Evolutionary conservation across 169 alveolate genomes (phyloP).

Genomic region (Theileria sp.): DNA sequence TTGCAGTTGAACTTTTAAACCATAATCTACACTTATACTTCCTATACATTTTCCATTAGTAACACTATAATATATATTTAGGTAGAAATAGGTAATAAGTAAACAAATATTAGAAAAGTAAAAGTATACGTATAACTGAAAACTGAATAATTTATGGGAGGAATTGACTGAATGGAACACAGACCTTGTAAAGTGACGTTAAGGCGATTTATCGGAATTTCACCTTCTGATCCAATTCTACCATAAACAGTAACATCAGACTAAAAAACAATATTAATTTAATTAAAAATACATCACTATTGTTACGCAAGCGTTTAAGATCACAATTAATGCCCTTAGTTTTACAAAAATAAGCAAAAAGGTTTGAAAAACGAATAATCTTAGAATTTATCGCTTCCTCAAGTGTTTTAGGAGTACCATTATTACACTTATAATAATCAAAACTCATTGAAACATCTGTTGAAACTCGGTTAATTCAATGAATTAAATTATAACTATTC

Average conservation of each 20-base stretch:
- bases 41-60: slow-evolving; percentile 3
- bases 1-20: slow-evolving; percentile 59
- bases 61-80: not conserved
- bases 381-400: slow-evolving; percentile 53
- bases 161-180: too few relatives aligned
- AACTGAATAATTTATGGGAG: too few relatives aligned
- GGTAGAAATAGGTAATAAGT: not conserved
- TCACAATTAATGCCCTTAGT: slow-evolving; percentile 52
- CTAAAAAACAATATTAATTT: not conserved
- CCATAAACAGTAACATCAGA: slow-evolving; percentile 57
- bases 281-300: slow-evolving; percentile 31
- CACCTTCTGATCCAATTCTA: slow-evolving; percentile 64
- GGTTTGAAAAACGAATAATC: slow-evolving; percentile 54
- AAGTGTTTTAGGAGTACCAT: slow-evolving; percentile 28
- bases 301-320: slow-evolving; percentile 52
- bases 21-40: slow-evolving; percentile 43
- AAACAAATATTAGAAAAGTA: not conserved
- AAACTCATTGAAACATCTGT: slow-evolving; percentile 11
- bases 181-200: slow-evolving; percentile 62
- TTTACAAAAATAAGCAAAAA: slow-evolving; percentile 43
- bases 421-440: slow-evolving; percentile 53
- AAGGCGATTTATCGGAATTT: slow-evolving; percentile 33
- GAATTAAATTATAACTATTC: not conserved
- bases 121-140: too few relatives aligned
- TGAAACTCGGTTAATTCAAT: not conserved